Percentiles rank a stretch among this genome's conserved stretches.
Evolutionary conservation across 257 asterid species (phyloP).

Genomic region (Avicennia marina): DNA sequence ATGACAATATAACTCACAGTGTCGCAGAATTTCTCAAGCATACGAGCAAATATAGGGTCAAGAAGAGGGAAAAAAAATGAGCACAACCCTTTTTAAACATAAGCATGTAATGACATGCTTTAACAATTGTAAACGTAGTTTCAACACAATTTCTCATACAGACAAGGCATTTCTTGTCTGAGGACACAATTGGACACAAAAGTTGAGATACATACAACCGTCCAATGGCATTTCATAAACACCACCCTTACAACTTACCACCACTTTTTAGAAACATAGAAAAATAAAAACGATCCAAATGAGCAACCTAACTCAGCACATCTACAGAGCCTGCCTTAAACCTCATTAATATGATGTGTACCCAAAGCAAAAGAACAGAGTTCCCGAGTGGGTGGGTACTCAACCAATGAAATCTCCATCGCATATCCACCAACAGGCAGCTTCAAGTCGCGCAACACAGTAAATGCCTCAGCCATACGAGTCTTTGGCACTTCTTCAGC

Average conservation of each 20-base stretch:
- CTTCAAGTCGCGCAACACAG: conserved; percentile 70
- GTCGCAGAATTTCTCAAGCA: too few relatives aligned
- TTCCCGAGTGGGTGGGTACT: conserved; percentile 78
- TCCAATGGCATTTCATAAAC: conserved; percentile 15
- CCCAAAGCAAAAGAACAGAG: conserved; percentile 67
- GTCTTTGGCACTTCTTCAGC: conserved; percentile 77
- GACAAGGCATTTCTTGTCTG: conserved; percentile 2
- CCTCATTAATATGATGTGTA: conserved; percentile 42
- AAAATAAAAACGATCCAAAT: not conserved
- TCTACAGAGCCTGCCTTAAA: conserved; percentile 22
- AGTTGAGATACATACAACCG: conserved; percentile 7
- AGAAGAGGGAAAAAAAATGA: too few relatives aligned
- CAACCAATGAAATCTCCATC: conserved; percentile 75
- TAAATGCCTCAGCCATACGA: conserved; percentile 81
- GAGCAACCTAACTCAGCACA: conserved; percentile 3
- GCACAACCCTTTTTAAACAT: too few relatives aligned
- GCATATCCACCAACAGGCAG: conserved; percentile 80
- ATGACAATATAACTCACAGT: too few relatives aligned
- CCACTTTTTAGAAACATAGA: conserved; percentile 16
- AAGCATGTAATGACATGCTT: conserved; percentile 1
- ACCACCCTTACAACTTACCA: conserved; percentile 15
- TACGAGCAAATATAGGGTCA: too few relatives aligned
- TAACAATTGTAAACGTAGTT: not conserved
- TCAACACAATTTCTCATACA: not conserved
- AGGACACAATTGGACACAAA: not conserved